Percentiles rank a stretch among this genome's conserved stretches.
phyloP scores from a whole-genome alignment of 2,329 filamentous ascomycete genomes.

The Penicillium expansum region DNA sequence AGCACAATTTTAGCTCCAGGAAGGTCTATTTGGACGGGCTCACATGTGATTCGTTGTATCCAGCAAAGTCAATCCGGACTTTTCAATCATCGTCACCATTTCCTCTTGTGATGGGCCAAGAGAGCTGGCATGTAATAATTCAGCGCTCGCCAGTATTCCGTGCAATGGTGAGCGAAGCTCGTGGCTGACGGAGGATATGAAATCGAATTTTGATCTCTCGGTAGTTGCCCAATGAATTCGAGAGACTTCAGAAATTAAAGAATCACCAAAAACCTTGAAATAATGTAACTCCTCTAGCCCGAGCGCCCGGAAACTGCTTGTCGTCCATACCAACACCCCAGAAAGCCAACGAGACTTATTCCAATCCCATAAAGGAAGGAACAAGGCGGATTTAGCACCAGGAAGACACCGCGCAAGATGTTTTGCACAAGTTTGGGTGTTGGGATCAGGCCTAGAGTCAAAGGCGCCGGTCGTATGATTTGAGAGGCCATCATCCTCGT shows the following conservation, averaged over 20 bases:
- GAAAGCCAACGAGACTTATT: conserved; percentile 32
- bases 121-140: conserved; percentile 49
- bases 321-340: conserved; percentile 27
- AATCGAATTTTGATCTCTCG: conserved; percentile 52
- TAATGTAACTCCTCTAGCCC: conserved; percentile 30
- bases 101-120: conserved; percentile 41
- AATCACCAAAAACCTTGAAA: conserved; percentile 33
- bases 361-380: conserved; percentile 34
- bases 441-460: not conserved
- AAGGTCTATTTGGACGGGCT: conserved; percentile 1
- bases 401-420: conserved; percentile 18
- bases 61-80: conserved; percentile 51
- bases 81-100: conserved; percentile 50
- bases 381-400: conserved; percentile 23
- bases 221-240: conserved; percentile 32
- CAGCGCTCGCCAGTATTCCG: conserved; percentile 49
- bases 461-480: not conserved
- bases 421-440: not conserved
- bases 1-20: not conserved
- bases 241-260: conserved; percentile 35
- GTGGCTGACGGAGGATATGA: conserved; percentile 54
- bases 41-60: conserved; percentile 46
- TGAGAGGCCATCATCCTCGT: not conserved
- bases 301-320: conserved; percentile 14
- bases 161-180: conserved; percentile 51